Conservation (phyloP, 2,329 filamentous ascomycete species). For the Fusarium foetens region DNA sequence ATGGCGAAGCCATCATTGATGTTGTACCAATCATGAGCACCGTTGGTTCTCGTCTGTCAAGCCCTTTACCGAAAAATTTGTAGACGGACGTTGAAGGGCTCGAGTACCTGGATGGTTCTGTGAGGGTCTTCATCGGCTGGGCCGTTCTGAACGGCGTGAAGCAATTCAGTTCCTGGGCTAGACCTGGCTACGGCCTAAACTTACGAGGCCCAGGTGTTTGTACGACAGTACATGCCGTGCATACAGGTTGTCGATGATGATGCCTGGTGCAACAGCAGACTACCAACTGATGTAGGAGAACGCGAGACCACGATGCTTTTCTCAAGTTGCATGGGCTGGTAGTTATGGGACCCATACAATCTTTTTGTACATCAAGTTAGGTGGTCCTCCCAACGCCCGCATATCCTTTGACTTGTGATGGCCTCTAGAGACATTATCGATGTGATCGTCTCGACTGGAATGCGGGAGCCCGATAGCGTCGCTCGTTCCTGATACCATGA, state of each 20-base stretch:
- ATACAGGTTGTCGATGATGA: neutral
- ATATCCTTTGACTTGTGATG: neutral
- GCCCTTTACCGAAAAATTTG: neutral
- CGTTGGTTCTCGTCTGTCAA: conserved; percentile 2
- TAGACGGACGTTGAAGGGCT: conserved; percentile 55
- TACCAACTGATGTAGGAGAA: neutral
- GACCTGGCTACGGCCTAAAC: conserved; percentile 53
- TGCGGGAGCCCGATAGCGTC: neutral
- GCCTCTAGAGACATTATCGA: neutral
- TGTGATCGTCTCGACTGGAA: conserved; percentile 10
- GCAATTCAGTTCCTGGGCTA: conserved; percentile 9
- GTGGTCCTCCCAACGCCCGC: neutral
- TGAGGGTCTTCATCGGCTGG: conserved; percentile 50
- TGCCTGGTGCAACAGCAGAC: neutral
- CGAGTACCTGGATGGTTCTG: neutral
- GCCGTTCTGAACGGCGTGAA: conserved; percentile 18
- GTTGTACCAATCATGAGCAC: conserved; percentile 14
- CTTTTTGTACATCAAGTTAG: neutral
- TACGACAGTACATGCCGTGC: neutral
- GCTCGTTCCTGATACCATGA: neutral
- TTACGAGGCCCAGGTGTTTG: neutral
- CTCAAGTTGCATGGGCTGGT: neutral
- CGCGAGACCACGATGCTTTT: neutral
- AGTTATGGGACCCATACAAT: neutral
- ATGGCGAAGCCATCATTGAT: conserved; percentile 1